Evolutionary conservation across 78 protist species (phyloP).

Genomic region (Guillardia theta): DNA sequence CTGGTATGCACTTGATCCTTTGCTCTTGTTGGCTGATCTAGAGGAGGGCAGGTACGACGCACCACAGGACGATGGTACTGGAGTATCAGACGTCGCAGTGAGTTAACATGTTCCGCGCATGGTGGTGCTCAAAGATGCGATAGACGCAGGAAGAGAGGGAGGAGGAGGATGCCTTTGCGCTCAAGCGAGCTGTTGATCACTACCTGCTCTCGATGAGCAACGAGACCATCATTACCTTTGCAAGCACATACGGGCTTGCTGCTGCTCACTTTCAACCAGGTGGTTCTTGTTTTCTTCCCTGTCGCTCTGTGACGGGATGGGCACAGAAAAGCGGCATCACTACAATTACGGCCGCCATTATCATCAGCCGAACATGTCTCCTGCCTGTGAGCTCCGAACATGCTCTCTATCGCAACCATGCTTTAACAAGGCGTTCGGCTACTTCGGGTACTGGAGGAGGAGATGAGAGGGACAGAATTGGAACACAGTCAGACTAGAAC

Average conservation of each 20-base stretch:
- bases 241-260: background rate
- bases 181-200: slow-evolving; percentile 6
- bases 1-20: too few species aligned
- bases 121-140: too few species aligned
- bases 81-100: background rate
- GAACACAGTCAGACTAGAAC: too few species aligned
- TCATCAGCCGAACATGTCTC: background rate
- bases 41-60: background rate
- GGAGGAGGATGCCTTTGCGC: background rate
- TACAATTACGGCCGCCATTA: background rate
- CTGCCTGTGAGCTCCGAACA: background rate
- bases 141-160: background rate
- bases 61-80: background rate
- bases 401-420: background rate
- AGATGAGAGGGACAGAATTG: too few species aligned
- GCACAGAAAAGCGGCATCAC: background rate
- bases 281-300: background rate
- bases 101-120: background rate
- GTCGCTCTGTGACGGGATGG: background rate
- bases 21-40: too few species aligned
- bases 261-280: background rate
- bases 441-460: too few species aligned
- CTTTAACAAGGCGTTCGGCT: background rate
- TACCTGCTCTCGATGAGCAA: background rate
- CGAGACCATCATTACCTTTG: background rate